Base-by-base conservation (phyloP, 768 basidiomycete species). In the Tremella mesenterica region DNA sequence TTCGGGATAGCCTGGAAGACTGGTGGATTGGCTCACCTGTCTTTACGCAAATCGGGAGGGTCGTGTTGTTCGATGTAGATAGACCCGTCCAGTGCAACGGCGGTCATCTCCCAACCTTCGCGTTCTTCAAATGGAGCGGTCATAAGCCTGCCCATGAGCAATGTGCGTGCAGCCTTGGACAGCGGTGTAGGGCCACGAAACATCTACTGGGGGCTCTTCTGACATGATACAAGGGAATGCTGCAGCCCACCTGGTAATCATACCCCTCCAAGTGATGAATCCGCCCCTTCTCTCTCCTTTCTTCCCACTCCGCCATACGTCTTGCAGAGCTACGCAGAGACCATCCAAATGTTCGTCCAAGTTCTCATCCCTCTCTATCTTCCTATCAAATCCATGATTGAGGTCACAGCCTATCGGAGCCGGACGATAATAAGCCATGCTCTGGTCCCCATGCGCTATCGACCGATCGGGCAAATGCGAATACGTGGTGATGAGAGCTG, bases 241-340 rank as follows among this genome's bases (percentile, higher is more conserved):
- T 21, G 3, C 5, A n/a, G 33, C 63, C 48, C 47, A 70, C 72
- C 69, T 66, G 7, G 73, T 74, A 18, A 72, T 57, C 68, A 73
- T 72, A 2, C 73, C 73, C 54, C 73, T 56, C 71, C 72, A 74
- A 18, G 70, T 73, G 26, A 74, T 64, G 20, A 73, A 50, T 2
- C 67, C 67, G 2, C 64, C 63, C 48, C 47, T 53, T 53, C 63
- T 59, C 53, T 64, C 53, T 8, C 41, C 56, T 39, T 44, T 34
- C 23, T 54, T 53, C 23, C 47, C 58, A 18, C 29, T 14, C 39
- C 50, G 31, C 20, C 28, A 18, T 6, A 59, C 52, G 28, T 58
- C 28, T 48, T 44, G 43, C 45, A 70, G 45, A 38, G 61, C 58
- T 52, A 64, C 61, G 54, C 64, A 68, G 9, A 74, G 44, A 27